phyloP scores from a whole-genome alignment of 1,284 basidiomycete species.

The Trametes polyzona region DNA sequence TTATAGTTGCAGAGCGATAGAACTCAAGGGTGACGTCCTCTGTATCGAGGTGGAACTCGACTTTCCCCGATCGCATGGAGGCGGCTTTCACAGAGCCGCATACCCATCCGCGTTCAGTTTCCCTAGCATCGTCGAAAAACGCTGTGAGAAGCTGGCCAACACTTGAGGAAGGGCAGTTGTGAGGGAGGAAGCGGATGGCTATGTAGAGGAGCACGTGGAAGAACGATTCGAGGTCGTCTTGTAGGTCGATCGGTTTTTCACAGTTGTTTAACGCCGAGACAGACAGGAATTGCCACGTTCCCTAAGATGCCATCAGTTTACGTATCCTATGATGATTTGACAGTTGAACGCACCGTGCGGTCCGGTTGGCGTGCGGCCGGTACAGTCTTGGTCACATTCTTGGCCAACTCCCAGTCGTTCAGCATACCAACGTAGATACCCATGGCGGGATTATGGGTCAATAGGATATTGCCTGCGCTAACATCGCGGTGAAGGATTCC shows the following conservation, averaged over 20 bases:
- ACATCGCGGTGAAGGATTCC: slow-evolving; percentile 11
- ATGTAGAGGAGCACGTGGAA: slow-evolving; percentile 2
- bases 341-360: not conserved
- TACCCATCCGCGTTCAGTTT: not conserved
- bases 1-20: not conserved
- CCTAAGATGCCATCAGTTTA: not conserved
- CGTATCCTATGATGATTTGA: not conserved
- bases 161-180: not conserved
- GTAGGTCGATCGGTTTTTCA: not conserved
- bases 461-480: not conserved
- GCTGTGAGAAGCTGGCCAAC: not conserved
- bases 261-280: not conserved
- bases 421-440: not conserved
- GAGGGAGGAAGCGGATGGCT: not conserved
- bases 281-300: slow-evolving; percentile 13
- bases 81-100: not conserved
- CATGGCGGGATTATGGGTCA: not conserved
- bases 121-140: slow-evolving; percentile 1
- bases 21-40: not conserved
- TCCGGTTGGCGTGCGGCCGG: not conserved
- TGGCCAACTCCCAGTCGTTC: slow-evolving; percentile 19
- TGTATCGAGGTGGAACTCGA: not conserved
- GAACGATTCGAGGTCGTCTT: slow-evolving; percentile 12
- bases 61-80: not conserved
- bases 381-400: not conserved